Conservation (phyloP, 225 moss, liverwort and hornwort genomes). For the Asterella californica region DNA sequence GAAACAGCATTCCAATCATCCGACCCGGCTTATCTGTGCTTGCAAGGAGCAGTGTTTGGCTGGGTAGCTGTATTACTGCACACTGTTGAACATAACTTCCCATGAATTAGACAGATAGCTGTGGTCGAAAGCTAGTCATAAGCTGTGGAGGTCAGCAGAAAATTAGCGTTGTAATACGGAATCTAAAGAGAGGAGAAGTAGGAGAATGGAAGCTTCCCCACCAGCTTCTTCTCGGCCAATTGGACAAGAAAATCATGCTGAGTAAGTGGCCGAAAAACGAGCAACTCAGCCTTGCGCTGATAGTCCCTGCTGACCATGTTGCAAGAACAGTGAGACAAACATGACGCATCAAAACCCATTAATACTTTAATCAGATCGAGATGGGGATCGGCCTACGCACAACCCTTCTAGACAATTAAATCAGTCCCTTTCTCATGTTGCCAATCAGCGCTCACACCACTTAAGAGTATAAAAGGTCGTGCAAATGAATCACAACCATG, state of each 20-base stretch:
- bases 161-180: neutral
- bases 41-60: constrained; percentile 88
- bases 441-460: too few relatives aligned
- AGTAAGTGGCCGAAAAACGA: constrained; percentile 83
- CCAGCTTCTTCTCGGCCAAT: constrained; percentile 91
- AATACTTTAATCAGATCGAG: too few relatives aligned
- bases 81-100: constrained; percentile 41
- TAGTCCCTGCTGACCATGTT: constrained; percentile 57
- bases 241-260: constrained; percentile 89
- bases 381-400: too few relatives aligned
- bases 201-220: neutral
- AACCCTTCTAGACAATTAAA: too few relatives aligned
- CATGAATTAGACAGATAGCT: neutral
- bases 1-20: constrained; percentile 99
- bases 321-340: neutral
- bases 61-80: constrained; percentile 97
- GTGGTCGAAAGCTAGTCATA: neutral
- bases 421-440: too few relatives aligned
- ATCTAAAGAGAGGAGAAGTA: neutral
- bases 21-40: constrained; percentile 91
- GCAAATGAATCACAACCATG: too few relatives aligned
- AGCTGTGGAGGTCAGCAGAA: neutral
- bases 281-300: constrained; percentile 84
- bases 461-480: too few relatives aligned
- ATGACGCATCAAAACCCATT: neutral